These are phyloP conservation scores for Pyrus pyrifolia DNA, from an alignment of 306 rosid genomes.

Conservation along the genomic window DNA sequence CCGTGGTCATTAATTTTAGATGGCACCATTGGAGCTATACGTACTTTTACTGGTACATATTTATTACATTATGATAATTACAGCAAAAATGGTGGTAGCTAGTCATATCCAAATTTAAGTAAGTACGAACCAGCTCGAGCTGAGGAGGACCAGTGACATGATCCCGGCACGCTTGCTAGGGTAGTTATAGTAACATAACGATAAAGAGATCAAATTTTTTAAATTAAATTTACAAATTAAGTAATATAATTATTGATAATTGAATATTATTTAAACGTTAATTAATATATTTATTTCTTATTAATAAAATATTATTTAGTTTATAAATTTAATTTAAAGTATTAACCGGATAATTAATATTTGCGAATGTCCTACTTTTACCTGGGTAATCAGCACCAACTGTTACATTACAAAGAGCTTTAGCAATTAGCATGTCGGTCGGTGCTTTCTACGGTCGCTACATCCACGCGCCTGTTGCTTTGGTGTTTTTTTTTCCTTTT, in stretches of 20 bases:
- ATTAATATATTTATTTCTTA: no score
- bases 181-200: no score
- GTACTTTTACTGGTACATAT: background rate
- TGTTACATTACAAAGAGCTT: background rate
- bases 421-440: background rate
- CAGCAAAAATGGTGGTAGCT: background rate
- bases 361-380: background rate
- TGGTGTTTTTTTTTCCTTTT: background rate
- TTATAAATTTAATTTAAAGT: no score
- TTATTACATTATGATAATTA: background rate
- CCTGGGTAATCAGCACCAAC: conserved; percentile 2
- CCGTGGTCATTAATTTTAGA: background rate
- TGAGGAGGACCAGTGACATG: background rate
- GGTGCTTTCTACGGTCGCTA: background rate
- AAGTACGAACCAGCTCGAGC: background rate
- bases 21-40: background rate
- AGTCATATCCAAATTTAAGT: background rate
- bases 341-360: background rate
- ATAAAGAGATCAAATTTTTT: no score
- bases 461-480: background rate
- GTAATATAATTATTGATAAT: no score
- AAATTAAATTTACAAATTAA: no score
- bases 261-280: no score
- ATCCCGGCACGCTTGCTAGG: background rate
- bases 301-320: no score